Base-by-base conservation (phyloP, 1,284 basidiomycete species). In the Xerocomus amazonicus region DNA sequence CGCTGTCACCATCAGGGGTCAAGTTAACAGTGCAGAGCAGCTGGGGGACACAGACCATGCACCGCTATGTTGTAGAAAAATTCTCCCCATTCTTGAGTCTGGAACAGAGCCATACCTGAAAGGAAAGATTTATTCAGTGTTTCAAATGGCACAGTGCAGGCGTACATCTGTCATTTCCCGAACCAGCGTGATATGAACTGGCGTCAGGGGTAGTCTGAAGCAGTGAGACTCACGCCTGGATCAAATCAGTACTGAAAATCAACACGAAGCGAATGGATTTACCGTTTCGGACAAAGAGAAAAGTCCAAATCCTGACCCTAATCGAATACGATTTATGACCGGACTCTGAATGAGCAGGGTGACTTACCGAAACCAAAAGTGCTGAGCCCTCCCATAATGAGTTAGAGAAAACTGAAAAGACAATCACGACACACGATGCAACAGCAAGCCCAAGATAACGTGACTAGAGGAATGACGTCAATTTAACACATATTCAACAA, bases 401-500 rank as follows among this genome's bases (percentile, higher is more conserved):
- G 13, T 16, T 19, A 16, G 23, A 19, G 7, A 12, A 17, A 19
- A 6, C 1, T 12, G 34, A 27, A 23, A 39, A 31, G 34, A 33
- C 41, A 12, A 38, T 31, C 8, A 7, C 19, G 16, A 45, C 53
- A 14, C 42, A 55, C 53, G 44, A 29, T 14, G n/a, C 42, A 6
- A 55, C 34, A 13, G 23, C 29, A 19, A 55, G 53, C 17, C 37
- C 48, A 8, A 51, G 16, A 26, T 55, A 55, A 23, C 53, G 53
- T 2, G 45, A 37, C 54, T 51, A 23, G 16, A 6, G 23, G 16
- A n/a, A 34, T 31, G 29, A 31, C 8, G 29, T 5, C 8, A 33
- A 13, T 8, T 9, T 9, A 40, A 16, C 5, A 14, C 27, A 41
- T 12, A 31, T 8, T 28, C 0, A 31, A 41, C 4, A 3, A n/a